Conservation (phyloP, 768 basidiomycete genomes). For the Scleroderma bovista region DNA sequence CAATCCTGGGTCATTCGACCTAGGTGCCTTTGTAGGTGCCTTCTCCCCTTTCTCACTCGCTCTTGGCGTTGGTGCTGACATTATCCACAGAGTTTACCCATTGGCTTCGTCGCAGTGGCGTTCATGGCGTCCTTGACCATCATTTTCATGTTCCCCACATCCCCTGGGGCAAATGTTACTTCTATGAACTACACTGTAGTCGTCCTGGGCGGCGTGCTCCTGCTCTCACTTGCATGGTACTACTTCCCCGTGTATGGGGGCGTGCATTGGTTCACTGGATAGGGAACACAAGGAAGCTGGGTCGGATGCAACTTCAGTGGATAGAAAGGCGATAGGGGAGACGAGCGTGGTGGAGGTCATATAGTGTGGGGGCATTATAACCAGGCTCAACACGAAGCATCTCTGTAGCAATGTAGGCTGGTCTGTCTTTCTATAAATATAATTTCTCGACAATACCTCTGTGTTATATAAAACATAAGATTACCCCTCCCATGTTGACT, state of each 20-base stretch:
- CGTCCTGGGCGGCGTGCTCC: conserved; percentile 54
- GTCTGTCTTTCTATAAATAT: too few relatives aligned
- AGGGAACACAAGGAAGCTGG: not conserved
- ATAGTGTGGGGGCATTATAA: not conserved
- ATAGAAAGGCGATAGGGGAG: conserved; percentile 1
- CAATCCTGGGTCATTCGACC: conserved; percentile 43
- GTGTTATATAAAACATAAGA: too few relatives aligned
- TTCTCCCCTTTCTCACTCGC: not conserved
- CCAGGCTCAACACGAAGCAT: too few relatives aligned
- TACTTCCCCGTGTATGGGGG: conserved; percentile 74
- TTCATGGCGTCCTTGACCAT: conserved; percentile 65
- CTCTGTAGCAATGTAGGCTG: too few relatives aligned
- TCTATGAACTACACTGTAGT: conserved; percentile 73
- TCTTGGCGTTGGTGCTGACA: conserved; percentile 4
- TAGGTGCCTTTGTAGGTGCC: conserved; percentile 39
- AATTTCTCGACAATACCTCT: too few relatives aligned
- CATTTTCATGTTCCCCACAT: conserved; percentile 60
- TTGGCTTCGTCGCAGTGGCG: conserved; percentile 46
- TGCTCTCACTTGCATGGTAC: conserved; percentile 56
- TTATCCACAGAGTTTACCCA: conserved; percentile 45
- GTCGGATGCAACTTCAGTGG: not conserved
- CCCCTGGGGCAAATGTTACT: conserved; percentile 37
- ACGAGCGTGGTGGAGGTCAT: not conserved
- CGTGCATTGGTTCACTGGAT: conserved; percentile 58
- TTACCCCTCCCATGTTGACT: too few relatives aligned